Evolutionary conservation across 2,329 filamentous ascomycete genomes (phyloP).

Genomic region (Aspergillus novofumigatus): DNA sequence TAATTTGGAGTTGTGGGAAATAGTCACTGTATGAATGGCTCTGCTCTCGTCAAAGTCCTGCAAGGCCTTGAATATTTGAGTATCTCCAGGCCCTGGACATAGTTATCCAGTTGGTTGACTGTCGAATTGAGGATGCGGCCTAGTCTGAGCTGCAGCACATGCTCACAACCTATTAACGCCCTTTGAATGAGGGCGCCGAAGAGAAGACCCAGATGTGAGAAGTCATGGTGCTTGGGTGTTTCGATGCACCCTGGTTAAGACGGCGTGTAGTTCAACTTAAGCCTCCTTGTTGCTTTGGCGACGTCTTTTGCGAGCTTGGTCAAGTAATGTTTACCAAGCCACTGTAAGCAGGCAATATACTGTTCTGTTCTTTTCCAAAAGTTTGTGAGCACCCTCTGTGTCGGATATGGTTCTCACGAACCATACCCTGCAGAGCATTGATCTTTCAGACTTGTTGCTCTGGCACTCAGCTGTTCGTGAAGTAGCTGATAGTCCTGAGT

Average conservation of each 20-base stretch:
- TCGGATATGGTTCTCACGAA: neutral
- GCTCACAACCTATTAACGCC: neutral
- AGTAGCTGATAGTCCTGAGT: too few species aligned
- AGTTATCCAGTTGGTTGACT: too few species aligned
- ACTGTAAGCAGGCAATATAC: neutral
- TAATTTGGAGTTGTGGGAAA: too few species aligned
- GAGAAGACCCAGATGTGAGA: neutral
- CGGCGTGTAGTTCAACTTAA: too few species aligned
- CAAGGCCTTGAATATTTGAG: too few species aligned
- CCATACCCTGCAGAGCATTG: too few species aligned
- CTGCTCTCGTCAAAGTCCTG: too few species aligned
- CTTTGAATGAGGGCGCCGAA: neutral
- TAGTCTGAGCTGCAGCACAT: neutral
- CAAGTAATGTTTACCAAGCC: neutral
- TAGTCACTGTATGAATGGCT: too few species aligned
- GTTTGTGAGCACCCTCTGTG: neutral
- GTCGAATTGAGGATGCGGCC: neutral
- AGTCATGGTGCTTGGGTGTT: neutral
- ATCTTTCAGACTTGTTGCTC: too few species aligned
- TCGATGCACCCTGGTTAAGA: neutral
- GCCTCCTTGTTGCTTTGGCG: neutral
- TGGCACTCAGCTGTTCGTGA: too few species aligned
- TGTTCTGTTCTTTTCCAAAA: neutral
- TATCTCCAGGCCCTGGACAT: too few species aligned
- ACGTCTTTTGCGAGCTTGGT: neutral